phyloP scores from a whole-genome alignment of 2,329 filamentous ascomycete species.

The Diaporthe capsici region DNA sequence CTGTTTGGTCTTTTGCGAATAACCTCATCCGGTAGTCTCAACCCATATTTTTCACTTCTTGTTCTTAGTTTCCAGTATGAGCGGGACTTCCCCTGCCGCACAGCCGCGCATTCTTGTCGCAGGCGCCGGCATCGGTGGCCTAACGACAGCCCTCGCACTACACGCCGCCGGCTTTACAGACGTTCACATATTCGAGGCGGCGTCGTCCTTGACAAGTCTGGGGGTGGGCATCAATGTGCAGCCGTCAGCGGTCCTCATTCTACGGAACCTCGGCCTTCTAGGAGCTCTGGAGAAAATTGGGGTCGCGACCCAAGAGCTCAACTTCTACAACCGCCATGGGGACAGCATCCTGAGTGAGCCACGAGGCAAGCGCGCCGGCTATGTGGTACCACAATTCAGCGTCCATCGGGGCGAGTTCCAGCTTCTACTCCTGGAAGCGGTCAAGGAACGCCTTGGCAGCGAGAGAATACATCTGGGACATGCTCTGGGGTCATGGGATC shows the following conservation, averaged over 20 bases:
- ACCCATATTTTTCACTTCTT: neutral
- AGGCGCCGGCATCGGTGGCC: slow-evolving; percentile 50
- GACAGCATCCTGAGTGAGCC: slow-evolving; percentile 59
- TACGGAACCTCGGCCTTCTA: slow-evolving; percentile 59
- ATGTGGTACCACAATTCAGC: slow-evolving; percentile 59
- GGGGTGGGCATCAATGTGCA: slow-evolving; percentile 63
- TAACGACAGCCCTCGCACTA: slow-evolving; percentile 47
- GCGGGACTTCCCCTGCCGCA: neutral
- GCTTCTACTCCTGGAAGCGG: slow-evolving; percentile 57
- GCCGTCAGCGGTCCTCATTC: slow-evolving; percentile 59
- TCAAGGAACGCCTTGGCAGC: slow-evolving; percentile 56
- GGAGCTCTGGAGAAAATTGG: slow-evolving; percentile 56
- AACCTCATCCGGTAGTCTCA: neutral
- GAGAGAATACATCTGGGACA: slow-evolving; percentile 57
- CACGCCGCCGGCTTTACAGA: slow-evolving; percentile 53
- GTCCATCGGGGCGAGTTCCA: slow-evolving; percentile 62
- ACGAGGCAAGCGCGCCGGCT: slow-evolving; percentile 57
- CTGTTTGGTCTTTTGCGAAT: neutral
- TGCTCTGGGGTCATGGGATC: slow-evolving; percentile 52
- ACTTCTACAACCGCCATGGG: slow-evolving; percentile 60
- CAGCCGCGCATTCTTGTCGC: slow-evolving; percentile 49
- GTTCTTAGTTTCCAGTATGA: neutral
- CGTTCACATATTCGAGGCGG: slow-evolving; percentile 59
- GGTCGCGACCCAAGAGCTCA: slow-evolving; percentile 58
- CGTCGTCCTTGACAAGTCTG: slow-evolving; percentile 56